Evolutionary conservation across 345 rosid genomes (phyloP).

Genomic region (Adansonia digitata): DNA sequence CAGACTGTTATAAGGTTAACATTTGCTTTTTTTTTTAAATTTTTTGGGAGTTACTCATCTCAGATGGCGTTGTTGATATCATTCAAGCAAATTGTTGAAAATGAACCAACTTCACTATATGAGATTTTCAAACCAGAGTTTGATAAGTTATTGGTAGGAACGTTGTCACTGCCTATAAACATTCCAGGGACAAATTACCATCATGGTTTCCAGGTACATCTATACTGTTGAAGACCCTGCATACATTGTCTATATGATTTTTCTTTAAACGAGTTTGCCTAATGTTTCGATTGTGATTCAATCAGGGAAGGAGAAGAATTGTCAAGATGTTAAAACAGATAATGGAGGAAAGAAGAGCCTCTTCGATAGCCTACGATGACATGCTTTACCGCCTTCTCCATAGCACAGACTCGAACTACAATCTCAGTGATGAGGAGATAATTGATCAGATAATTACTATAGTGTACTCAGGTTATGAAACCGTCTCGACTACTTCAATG

Average conservation of each 20-base stretch:
- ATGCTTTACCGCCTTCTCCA: conserved; percentile 51
- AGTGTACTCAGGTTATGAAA: conserved; percentile 74
- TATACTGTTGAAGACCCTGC: background rate
- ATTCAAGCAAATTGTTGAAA: conserved; percentile 47
- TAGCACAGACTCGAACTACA: conserved; percentile 40
- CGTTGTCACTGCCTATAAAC: conserved; percentile 70
- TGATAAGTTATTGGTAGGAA: conserved; percentile 66
- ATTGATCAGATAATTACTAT: conserved; percentile 78
- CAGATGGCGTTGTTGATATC: conserved; percentile 71
- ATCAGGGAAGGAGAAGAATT: conserved; percentile 64
- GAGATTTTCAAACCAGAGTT: conserved; percentile 52
- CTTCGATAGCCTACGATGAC: conserved; percentile 39
- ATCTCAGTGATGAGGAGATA: conserved; percentile 52
- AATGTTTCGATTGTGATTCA: background rate
- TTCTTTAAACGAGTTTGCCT: background rate
- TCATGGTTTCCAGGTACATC: conserved; percentile 62
- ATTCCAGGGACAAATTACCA: conserved; percentile 75
- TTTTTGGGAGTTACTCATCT: background rate
- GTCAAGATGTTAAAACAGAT: conserved; percentile 45
- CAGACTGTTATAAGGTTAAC: background rate
- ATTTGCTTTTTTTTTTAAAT: too few species aligned
- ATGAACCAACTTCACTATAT: conserved; percentile 32
- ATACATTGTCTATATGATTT: background rate
- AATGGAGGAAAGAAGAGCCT: conserved; percentile 53
- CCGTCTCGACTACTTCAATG: conserved; percentile 87